A percentile compares a stretch with the other conserved stretches of the same genome.
Evolutionary conservation across 768 basidiomycete genomes (phyloP).

Genomic region (Cystofilobasidium capitatum): DNA sequence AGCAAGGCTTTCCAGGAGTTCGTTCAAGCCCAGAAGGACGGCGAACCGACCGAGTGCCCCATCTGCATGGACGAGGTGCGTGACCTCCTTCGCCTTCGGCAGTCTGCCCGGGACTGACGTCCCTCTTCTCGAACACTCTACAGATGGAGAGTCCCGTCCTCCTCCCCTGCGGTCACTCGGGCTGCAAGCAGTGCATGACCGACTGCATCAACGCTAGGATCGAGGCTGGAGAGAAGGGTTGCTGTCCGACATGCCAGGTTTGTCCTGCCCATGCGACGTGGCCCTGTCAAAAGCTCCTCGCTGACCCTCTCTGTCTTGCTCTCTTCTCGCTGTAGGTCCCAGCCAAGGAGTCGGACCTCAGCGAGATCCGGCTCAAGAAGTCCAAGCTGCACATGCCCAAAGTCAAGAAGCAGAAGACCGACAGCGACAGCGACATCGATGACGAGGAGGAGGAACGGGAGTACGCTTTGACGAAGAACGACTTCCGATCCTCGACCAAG

Average conservation of each 20-base stretch:
- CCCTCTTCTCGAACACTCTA: too few species aligned
- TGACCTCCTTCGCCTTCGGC: background rate
- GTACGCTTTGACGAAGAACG: slow-evolving; percentile 54
- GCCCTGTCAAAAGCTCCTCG: slow-evolving; percentile 31
- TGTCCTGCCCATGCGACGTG: background rate
- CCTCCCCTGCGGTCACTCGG: slow-evolving; percentile 45
- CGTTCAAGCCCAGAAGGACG: slow-evolving; percentile 19
- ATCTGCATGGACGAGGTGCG: slow-evolving; percentile 57
- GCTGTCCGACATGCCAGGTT: slow-evolving; percentile 63
- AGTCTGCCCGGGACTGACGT: background rate
- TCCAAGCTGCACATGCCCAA: slow-evolving; percentile 3
- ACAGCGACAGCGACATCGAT: slow-evolving; percentile 27
- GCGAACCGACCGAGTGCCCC: slow-evolving; percentile 58
- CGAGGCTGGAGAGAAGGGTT: slow-evolving; percentile 58
- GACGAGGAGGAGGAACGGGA: slow-evolving; percentile 23
- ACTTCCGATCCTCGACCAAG: slow-evolving; percentile 85
- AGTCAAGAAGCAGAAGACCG: slow-evolving; percentile 15
- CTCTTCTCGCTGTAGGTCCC: background rate
- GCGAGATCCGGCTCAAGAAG: slow-evolving; percentile 31
- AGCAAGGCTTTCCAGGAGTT: slow-evolving; percentile 11
- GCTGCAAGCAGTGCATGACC: slow-evolving; percentile 80
- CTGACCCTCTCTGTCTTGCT: slow-evolving; percentile 15
- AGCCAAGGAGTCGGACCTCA: slow-evolving; percentile 32
- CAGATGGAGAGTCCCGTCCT: slow-evolving; percentile 57
- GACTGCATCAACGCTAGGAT: slow-evolving; percentile 60